Percentiles rank a stretch among this genome's conserved stretches.
Evolutionary conservation across 192 early-diverging fungal species (phyloP).

Genomic region (Podila horticola): DNA sequence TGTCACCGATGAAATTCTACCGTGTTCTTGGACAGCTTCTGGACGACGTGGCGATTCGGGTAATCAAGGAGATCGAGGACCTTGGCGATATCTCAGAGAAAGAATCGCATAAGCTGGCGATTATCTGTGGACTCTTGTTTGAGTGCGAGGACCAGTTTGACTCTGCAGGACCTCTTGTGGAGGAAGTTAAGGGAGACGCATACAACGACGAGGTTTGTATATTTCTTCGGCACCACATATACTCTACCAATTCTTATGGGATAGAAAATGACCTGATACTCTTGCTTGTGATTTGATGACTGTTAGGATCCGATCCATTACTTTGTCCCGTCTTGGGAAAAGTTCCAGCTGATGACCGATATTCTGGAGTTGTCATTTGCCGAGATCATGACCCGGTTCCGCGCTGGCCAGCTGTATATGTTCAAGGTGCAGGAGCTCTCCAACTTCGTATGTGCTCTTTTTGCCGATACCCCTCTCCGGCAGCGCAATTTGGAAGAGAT

Average conservation of each 20-base stretch:
- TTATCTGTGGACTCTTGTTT: conserved; percentile 45
- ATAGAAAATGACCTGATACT: not conserved
- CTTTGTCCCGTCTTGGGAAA: conserved; percentile 59
- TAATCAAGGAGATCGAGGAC: conserved; percentile 50
- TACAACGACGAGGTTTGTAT: conserved; percentile 32
- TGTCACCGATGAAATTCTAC: conserved; percentile 44
- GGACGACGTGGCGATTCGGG: conserved; percentile 25
- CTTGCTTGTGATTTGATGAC: not conserved
- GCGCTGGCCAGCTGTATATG: conserved; percentile 52
- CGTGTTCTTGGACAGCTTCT: conserved; percentile 34
- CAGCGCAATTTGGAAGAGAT: conserved; percentile 63
- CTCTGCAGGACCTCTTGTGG: conserved; percentile 29
- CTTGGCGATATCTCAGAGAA: conserved; percentile 52
- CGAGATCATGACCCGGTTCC: conserved; percentile 65
- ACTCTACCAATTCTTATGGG: not conserved
- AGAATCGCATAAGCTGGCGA: conserved; percentile 53
- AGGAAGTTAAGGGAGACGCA: conserved; percentile 11
- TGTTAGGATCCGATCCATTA: conserved; percentile 41
- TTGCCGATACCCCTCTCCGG: conserved; percentile 65
- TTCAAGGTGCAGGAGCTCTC: conserved; percentile 61
- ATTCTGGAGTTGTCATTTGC: conserved; percentile 64
- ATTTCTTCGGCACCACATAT: not conserved
- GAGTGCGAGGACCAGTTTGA: conserved; percentile 54
- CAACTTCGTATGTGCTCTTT: conserved; percentile 61
- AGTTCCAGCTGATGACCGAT: conserved; percentile 60